phyloP scores from a whole-genome alignment of 345 rosid species.

The Brassica nigra region DNA sequence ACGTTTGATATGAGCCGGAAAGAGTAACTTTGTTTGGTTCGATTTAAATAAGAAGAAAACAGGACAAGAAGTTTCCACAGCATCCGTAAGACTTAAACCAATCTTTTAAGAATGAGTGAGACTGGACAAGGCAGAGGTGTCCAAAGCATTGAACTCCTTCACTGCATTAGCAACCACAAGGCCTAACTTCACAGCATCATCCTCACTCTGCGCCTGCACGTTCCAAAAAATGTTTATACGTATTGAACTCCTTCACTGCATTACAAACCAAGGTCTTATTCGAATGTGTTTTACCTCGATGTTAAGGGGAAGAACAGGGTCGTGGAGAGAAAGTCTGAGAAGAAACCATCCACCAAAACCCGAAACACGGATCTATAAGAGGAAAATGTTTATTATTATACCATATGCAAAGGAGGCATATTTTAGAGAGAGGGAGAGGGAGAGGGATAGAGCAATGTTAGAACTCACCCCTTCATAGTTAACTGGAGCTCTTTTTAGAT shows the following conservation, averaged over 20 bases:
- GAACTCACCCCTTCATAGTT: conserved; percentile 84
- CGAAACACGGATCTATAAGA: conserved; percentile 80
- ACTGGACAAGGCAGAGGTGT: conserved; percentile 71
- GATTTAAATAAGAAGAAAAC: not conserved
- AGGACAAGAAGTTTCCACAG: not conserved
- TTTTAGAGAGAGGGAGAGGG: not conserved
- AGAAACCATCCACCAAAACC: conserved; percentile 98
- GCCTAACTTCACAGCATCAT: conserved; percentile 79
- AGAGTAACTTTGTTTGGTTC: not conserved
- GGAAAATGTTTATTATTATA: conserved; percentile 12
- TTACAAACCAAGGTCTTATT: not conserved
- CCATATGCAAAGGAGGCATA: not conserved
- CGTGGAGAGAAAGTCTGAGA: conserved; percentile 95
- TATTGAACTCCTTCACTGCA: not conserved
- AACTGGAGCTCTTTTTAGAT: conserved; percentile 79
- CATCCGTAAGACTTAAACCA: not conserved
- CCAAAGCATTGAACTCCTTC: conserved; percentile 78
- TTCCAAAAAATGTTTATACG: not conserved
- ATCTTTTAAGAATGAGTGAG: conserved; percentile 45
- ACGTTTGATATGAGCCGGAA: too few species aligned
- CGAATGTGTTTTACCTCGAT: conserved; percentile 61
- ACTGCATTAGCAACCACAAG: conserved; percentile 63
- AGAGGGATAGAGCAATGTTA: not conserved
- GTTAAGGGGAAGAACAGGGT: conserved; percentile 98
- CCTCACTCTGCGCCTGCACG: conserved; percentile 68